A percentile compares a stretch with the other conserved stretches of the same genome.
These are phyloP conservation scores for Coccinonectria pachysandricola DNA, from an alignment of 2,329 filamentous ascomycete genomes.

Conservation along the genomic window DNA sequence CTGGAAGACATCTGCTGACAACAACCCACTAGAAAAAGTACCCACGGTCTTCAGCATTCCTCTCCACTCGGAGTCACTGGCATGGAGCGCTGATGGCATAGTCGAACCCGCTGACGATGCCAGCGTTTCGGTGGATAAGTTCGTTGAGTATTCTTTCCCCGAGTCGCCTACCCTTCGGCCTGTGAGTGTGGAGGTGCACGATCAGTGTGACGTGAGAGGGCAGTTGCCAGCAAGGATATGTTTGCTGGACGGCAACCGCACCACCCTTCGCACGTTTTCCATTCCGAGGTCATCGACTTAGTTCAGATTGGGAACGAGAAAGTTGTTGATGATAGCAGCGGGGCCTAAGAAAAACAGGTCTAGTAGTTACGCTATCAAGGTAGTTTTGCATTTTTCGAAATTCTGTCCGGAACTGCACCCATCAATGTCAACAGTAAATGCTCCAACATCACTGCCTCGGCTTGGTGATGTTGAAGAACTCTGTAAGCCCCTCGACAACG, in stretches of 20 bases:
- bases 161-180: constrained; percentile 23
- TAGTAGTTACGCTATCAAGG: constrained; percentile 12
- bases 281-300: constrained; percentile 17
- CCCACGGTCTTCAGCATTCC: constrained; percentile 25
- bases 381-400: constrained; percentile 14
- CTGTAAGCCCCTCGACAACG: constrained; percentile 65
- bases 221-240: constrained; percentile 40
- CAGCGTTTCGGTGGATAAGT: constrained; percentile 7
- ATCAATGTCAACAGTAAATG: no score
- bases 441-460: constrained; percentile 27
- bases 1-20: no score
- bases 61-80: constrained; percentile 24
- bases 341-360: background rate
- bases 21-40: constrained; percentile 18
- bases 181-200: constrained; percentile 41
- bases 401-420: no score
- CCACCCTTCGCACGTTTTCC: constrained; percentile 37
- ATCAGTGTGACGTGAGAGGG: constrained; percentile 32
- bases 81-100: constrained; percentile 27
- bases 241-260: constrained; percentile 37
- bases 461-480: constrained; percentile 69
- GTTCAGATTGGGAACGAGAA: no score
- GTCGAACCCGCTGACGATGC: constrained; percentile 3
- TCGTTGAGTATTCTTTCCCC: constrained; percentile 18
- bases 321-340: no score